These are phyloP conservation scores for Helianthus tuberosus DNA, from an alignment of 129 eudicot genomes.

Conservation along the genomic window DNA sequence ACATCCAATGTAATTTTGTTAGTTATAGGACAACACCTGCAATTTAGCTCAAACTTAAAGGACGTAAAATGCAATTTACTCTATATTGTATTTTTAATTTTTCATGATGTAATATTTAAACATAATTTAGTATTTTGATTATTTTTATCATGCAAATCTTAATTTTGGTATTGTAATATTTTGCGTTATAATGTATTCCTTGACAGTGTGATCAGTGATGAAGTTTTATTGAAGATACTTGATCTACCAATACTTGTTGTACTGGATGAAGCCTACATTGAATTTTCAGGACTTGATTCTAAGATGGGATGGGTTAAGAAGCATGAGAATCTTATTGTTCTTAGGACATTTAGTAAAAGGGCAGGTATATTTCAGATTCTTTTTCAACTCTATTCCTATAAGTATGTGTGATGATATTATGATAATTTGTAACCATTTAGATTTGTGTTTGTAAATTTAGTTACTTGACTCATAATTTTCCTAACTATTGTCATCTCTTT, in stretches of 20 bases:
- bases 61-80: too few relatives aligned
- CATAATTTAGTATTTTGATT: not conserved
- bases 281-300: conserved; percentile 82
- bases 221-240: conserved; percentile 75
- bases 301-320: conserved; percentile 96
- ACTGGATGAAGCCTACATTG: conserved; percentile 98
- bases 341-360: conserved; percentile 94
- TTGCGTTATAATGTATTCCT: conserved; percentile 5
- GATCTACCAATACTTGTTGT: conserved; percentile 86
- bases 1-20: too few relatives aligned
- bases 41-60: too few relatives aligned
- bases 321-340: conserved; percentile 88
- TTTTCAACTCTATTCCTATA: not conserved
- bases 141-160: not conserved
- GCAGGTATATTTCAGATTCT: conserved; percentile 61
- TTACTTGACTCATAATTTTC: not conserved
- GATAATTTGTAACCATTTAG: not conserved
- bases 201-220: conserved; percentile 89
- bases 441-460: conserved; percentile 17
- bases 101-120: too few relatives aligned
- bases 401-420: not conserved
- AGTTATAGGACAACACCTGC: too few relatives aligned
- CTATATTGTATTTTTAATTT: too few relatives aligned
- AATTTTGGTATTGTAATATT: conserved; percentile 18
- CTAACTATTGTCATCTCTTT: not conserved